A percentile compares a stretch with the other conserved stretches of the same genome.
Evolutionary conservation across 768 basidiomycete genomes (phyloP).

Genomic region (Leccinum barrowsii): DNA sequence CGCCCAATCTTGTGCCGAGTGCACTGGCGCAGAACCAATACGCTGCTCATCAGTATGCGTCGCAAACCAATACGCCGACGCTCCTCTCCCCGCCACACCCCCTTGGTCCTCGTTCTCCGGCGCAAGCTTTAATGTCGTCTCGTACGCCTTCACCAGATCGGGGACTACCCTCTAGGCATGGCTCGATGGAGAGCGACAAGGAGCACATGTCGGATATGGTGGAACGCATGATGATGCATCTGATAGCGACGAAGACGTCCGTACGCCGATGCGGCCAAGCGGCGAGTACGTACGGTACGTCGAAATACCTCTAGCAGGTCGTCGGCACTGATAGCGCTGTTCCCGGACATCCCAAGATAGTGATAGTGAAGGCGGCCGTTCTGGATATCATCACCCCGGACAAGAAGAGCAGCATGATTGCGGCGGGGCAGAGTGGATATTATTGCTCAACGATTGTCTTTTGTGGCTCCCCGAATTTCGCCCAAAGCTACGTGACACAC

Average conservation of each 20-base stretch:
- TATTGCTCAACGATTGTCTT: too few species aligned
- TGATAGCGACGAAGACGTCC: slow-evolving; percentile 30
- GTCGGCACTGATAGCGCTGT: background rate
- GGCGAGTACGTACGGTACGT: slow-evolving; percentile 52
- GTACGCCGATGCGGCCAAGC: slow-evolving; percentile 62
- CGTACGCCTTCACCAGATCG: slow-evolving; percentile 71
- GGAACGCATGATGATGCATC: slow-evolving; percentile 24
- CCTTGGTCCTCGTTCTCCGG: slow-evolving; percentile 67
- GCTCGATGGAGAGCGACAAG: slow-evolving; percentile 23
- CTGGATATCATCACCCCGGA: too few species aligned
- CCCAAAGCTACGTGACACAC: too few species aligned
- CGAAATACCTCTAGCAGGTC: background rate
- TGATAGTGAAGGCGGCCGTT: too few species aligned
- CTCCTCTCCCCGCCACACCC: slow-evolving; percentile 67
- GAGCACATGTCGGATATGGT: slow-evolving; percentile 25
- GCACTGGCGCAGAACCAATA: slow-evolving; percentile 12
- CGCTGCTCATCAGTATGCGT: slow-evolving; percentile 18
- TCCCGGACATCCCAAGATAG: too few species aligned
- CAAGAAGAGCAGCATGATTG: too few species aligned
- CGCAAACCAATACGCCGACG: slow-evolving; percentile 29
- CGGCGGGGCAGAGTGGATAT: too few species aligned
- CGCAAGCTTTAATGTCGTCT: slow-evolving; percentile 44
- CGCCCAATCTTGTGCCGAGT: slow-evolving; percentile 25
- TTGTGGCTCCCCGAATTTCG: too few species aligned
- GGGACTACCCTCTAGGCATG: slow-evolving; percentile 15